Percentiles rank a stretch among this genome's conserved stretches.
phyloP scores from a whole-genome alignment of 2,329 filamentous ascomycete genomes.

The Botrytis pseudocinerea region DNA sequence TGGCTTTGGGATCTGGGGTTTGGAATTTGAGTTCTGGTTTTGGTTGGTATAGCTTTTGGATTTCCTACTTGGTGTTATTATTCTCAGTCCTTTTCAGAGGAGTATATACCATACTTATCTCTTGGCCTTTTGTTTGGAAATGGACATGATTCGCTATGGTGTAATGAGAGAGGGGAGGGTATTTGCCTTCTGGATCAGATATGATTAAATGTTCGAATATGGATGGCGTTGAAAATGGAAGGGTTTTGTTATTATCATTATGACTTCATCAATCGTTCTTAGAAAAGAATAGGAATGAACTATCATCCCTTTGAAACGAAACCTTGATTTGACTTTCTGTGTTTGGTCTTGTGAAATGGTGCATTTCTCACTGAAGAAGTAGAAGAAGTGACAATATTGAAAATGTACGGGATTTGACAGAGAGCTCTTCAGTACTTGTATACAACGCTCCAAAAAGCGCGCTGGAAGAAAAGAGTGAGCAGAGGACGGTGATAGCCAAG shows the following conservation, averaged over 20 bases:
- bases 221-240: slow-evolving; percentile 5
- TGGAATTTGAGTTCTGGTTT: background rate
- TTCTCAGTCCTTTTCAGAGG: slow-evolving; percentile 4
- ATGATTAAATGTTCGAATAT: background rate
- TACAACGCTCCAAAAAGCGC: background rate
- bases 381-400: background rate
- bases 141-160: slow-evolving; percentile 7
- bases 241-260: background rate
- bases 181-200: background rate
- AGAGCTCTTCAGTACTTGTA: background rate
- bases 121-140: background rate
- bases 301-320: no score
- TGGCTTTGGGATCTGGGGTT: background rate
- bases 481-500: background rate
- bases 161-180: background rate
- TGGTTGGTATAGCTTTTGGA: background rate
- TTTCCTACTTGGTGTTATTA: background rate
- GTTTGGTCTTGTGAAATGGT: background rate
- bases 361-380: background rate
- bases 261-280: background rate
- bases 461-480: background rate
- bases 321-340: background rate
- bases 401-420: background rate
- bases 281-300: background rate
- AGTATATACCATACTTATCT: slow-evolving; percentile 8